phyloP scores from a whole-genome alignment of 768 basidiomycete species.

The Tylopilus felleus region DNA sequence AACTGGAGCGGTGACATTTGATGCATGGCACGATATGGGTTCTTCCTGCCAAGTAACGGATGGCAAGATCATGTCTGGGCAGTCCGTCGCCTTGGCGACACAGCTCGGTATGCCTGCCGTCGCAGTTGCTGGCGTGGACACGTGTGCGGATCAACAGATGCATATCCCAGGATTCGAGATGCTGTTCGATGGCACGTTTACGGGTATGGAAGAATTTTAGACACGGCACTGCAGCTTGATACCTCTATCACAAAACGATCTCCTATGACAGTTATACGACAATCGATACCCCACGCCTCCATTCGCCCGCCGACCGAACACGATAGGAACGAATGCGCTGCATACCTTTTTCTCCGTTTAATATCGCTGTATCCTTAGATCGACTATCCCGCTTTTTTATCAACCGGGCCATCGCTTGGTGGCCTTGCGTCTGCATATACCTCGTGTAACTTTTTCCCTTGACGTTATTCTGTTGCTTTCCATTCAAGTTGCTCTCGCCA shows the following conservation, averaged over 20 bases:
- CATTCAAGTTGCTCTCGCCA: neutral
- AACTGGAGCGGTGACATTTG: conserved; percentile 2
- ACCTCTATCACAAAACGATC: neutral
- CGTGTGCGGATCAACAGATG: neutral
- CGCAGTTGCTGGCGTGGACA: conserved; percentile 7
- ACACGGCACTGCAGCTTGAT: neutral
- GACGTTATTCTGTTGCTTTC: neutral
- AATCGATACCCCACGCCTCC: neutral
- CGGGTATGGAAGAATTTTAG: conserved; percentile 13
- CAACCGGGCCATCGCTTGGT: neutral
- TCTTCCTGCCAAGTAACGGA: neutral
- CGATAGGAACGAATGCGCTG: neutral
- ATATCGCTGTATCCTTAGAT: neutral
- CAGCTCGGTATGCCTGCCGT: conserved; percentile 2
- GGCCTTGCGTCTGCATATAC: neutral
- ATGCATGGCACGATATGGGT: conserved; percentile 20
- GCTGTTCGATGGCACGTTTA: conserved; percentile 12
- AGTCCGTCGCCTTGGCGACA: neutral
- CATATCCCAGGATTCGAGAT: conserved; percentile 12
- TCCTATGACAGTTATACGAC: neutral
- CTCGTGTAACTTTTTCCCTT: neutral
- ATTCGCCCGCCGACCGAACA: neutral
- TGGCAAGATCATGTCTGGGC: neutral
- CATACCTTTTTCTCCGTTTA: neutral
- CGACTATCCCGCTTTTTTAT: neutral